Conservation (phyloP, 176 grass and related monocot species). For the Elymus sibiricus region DNA sequence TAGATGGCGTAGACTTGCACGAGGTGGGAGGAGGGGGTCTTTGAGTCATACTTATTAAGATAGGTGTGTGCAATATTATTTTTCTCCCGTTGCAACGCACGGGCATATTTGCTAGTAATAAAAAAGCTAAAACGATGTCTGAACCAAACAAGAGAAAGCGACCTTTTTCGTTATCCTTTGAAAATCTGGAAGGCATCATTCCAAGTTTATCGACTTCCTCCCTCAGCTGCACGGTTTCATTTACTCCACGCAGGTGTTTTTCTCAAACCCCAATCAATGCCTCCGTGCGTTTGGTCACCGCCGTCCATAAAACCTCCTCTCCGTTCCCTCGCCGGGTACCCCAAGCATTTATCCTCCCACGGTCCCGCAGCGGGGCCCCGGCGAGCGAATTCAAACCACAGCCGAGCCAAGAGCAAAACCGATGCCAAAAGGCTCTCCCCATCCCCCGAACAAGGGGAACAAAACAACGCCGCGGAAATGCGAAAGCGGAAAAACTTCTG, state of each 20-base stretch:
- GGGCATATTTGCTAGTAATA: too few species aligned
- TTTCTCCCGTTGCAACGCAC: too few species aligned
- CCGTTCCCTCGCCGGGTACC: not conserved
- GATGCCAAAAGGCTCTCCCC: conserved; percentile 19
- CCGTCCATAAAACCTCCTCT: not conserved
- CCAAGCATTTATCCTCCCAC: conserved; percentile 5
- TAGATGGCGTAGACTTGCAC: too few species aligned
- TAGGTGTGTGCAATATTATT: too few species aligned
- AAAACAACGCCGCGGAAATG: conserved; percentile 27
- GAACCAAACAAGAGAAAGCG: not conserved
- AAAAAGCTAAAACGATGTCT: not conserved
- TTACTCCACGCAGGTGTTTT: not conserved
- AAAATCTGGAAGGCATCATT: not conserved
- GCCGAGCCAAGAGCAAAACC: conserved; percentile 24
- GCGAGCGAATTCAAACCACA: conserved; percentile 33
- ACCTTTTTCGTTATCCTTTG: not conserved
- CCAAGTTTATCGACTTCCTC: too few species aligned
- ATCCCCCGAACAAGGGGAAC: conserved; percentile 9
- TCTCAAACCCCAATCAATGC: not conserved
- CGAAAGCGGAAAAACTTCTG: conserved; percentile 51
- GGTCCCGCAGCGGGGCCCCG: not conserved
- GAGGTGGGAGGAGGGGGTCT: too few species aligned
- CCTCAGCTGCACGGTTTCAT: not conserved
- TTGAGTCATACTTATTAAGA: too few species aligned
- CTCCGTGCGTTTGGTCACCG: not conserved